Conservation (phyloP, 2,329 filamentous ascomycete genomes). For the Thelonectria blattea region DNA sequence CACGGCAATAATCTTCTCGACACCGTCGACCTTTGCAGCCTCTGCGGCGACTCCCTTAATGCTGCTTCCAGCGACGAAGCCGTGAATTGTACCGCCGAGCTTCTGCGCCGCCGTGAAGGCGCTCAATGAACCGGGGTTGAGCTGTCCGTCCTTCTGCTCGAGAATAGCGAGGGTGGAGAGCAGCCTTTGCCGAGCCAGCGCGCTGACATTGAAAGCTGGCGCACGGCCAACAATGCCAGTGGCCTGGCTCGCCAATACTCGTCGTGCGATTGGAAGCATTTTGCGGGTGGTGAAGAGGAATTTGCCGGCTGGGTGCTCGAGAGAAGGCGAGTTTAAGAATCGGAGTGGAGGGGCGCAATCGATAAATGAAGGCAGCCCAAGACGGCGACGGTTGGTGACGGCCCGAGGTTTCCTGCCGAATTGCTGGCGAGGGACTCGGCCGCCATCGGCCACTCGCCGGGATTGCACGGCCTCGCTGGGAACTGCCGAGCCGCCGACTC, state of each 20-base stretch:
- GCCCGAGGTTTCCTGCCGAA: constrained; percentile 44
- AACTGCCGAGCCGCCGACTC: constrained; percentile 33
- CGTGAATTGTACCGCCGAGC: constrained; percentile 84
- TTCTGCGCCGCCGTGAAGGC: constrained; percentile 86
- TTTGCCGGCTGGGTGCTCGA: constrained; percentile 24
- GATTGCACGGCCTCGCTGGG: constrained; percentile 29
- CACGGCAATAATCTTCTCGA: constrained; percentile 90
- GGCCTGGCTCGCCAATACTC: constrained; percentile 37
- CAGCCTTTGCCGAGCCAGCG: constrained; percentile 54
- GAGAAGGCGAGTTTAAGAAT: constrained; percentile 16
- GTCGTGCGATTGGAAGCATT: constrained; percentile 43
- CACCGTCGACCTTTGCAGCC: constrained; percentile 85
- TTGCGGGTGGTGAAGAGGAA: constrained; percentile 22
- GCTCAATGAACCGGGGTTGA: constrained; percentile 82
- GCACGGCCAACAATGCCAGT: constrained; percentile 38
- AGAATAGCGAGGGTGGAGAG: constrained; percentile 89
- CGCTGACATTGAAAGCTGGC: constrained; percentile 35
- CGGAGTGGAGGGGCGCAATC: constrained; percentile 12
- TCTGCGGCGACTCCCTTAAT: constrained; percentile 79
- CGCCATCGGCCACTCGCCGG: constrained; percentile 39
- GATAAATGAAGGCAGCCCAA: constrained; percentile 14
- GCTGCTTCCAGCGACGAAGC: constrained; percentile 82
- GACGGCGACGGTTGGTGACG: constrained; percentile 45
- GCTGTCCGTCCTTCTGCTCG: constrained; percentile 89
- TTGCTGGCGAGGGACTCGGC: constrained; percentile 24